A percentile compares a stretch with the other conserved stretches of the same genome.
Evolutionary conservation across 768 basidiomycete species (phyloP).

Genomic region (Rhodotorula toruloides): DNA sequence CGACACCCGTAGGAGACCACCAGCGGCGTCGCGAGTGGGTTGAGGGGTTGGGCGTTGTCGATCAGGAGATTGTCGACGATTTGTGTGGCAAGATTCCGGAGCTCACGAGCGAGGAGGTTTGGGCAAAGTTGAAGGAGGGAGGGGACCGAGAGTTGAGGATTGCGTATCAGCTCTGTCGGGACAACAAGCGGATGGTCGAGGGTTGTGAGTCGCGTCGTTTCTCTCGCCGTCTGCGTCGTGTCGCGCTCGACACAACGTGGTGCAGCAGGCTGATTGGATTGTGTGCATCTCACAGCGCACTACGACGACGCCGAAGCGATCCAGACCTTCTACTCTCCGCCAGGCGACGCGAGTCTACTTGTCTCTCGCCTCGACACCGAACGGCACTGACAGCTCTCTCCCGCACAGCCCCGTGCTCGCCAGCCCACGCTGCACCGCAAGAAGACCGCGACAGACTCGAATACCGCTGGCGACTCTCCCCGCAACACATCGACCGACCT

Average conservation of each 20-base stretch:
- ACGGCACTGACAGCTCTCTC: too few species aligned
- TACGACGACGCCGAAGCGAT: conserved; percentile 37
- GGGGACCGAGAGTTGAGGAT: conserved; percentile 93
- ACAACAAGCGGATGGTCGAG: conserved; percentile 75
- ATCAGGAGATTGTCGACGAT: conserved; percentile 83
- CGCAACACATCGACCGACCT: neutral
- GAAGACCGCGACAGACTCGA: conserved; percentile 2
- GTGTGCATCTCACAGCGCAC: conserved; percentile 19
- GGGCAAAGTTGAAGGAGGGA: conserved; percentile 69
- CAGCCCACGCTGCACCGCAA: conserved; percentile 31
- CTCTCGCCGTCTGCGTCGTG: neutral
- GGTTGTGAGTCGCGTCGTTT: conserved; percentile 49
- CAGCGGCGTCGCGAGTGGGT: conserved; percentile 44
- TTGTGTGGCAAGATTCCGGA: conserved; percentile 65
- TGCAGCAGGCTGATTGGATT: too few species aligned
- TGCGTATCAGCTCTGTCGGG: conserved; percentile 85
- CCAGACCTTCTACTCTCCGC: conserved; percentile 29
- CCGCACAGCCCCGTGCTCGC: conserved; percentile 22
- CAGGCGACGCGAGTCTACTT: conserved; percentile 21
- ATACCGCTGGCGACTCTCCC: conserved; percentile 20
- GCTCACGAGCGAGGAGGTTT: conserved; percentile 75
- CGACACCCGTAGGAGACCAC: conserved; percentile 22
- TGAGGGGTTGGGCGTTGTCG: conserved; percentile 76
- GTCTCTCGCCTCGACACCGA: too few species aligned
- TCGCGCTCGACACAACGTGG: neutral